Conservation (phyloP, 2,329 filamentous ascomycete species). For the Ascochyta fabae region DNA sequence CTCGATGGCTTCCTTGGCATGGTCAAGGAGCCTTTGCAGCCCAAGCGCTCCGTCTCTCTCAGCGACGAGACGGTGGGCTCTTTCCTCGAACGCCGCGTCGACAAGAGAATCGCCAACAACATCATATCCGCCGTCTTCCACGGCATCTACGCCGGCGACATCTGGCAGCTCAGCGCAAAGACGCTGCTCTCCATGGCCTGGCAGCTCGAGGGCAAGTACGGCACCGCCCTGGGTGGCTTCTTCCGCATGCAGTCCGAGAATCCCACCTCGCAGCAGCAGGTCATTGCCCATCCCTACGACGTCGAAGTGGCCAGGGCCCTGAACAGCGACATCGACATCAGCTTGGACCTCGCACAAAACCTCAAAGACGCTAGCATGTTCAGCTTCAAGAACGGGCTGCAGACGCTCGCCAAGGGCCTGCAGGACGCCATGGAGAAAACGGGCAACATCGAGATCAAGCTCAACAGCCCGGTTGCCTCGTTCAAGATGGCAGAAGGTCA, state of each 20-base stretch:
- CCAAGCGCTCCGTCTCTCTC: slow-evolving; percentile 44
- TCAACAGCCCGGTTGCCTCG: slow-evolving; percentile 37
- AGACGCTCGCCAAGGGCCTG: slow-evolving; percentile 48
- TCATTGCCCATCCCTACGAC: slow-evolving; percentile 33
- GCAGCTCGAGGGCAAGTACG: slow-evolving; percentile 56
- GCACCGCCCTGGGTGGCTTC: slow-evolving; percentile 35
- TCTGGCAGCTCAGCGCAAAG: slow-evolving; percentile 77
- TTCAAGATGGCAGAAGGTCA: slow-evolving; percentile 24
- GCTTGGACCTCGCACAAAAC: slow-evolving; percentile 39
- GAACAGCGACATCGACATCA: slow-evolving; percentile 45
- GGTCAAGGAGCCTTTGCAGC: slow-evolving; percentile 47
- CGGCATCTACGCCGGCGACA: slow-evolving; percentile 91
- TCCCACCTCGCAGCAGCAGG: background rate
- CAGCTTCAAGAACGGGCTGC: slow-evolving; percentile 54
- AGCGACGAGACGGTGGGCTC: slow-evolving; percentile 75
- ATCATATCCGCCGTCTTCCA: slow-evolving; percentile 77
- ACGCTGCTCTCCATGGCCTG: slow-evolving; percentile 62
- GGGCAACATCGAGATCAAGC: slow-evolving; percentile 50
- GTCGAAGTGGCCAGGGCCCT: slow-evolving; percentile 31
- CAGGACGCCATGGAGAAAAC: slow-evolving; percentile 46
- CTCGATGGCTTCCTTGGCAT: slow-evolving; percentile 57
- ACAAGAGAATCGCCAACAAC: slow-evolving; percentile 69
- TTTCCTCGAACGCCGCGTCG: slow-evolving; percentile 65
- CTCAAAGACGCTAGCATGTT: slow-evolving; percentile 49
- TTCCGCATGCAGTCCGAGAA: slow-evolving; percentile 27